Evolutionary conservation across 768 basidiomycete species (phyloP).

Genomic region (Xerocomellus amylosporus): DNA sequence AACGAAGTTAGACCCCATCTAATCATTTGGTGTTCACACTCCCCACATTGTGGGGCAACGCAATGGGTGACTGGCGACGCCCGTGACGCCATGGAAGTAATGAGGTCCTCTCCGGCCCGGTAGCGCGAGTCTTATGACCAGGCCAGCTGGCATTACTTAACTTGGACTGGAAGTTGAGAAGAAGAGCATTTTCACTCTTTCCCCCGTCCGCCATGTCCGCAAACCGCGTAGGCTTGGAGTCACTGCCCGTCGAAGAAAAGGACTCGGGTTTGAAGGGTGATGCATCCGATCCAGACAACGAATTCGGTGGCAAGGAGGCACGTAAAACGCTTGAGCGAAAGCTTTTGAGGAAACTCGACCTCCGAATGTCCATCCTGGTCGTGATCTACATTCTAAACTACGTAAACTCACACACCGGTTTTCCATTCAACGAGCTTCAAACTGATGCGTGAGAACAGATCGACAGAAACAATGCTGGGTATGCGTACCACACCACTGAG

Average conservation of each 20-base stretch:
- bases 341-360: constrained; percentile 54
- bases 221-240: neutral
- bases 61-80: neutral
- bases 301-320: constrained; percentile 48
- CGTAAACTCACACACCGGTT: constrained; percentile 13
- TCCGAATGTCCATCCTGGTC: constrained; percentile 53
- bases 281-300: constrained; percentile 30
- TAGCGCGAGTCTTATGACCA: neutral
- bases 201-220: constrained; percentile 13
- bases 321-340: constrained; percentile 49
- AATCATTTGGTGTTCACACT: too few relatives aligned
- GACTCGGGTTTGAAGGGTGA: neutral
- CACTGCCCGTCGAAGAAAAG: constrained; percentile 5
- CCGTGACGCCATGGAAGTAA: too few relatives aligned
- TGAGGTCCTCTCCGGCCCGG: neutral
- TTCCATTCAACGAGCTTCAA: neutral
- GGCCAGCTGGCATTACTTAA: neutral
- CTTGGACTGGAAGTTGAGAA: neutral
- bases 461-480: constrained; percentile 71
- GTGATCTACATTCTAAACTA: constrained; percentile 39
- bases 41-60: too few relatives aligned
- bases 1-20: too few relatives aligned
- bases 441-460: constrained; percentile 39
- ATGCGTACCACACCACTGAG: constrained; percentile 14
- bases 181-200: neutral